Evolutionary conservation across 495 filamentous ascomycete genomes (phyloP).

Genomic region (Penicillium coffeae): DNA sequence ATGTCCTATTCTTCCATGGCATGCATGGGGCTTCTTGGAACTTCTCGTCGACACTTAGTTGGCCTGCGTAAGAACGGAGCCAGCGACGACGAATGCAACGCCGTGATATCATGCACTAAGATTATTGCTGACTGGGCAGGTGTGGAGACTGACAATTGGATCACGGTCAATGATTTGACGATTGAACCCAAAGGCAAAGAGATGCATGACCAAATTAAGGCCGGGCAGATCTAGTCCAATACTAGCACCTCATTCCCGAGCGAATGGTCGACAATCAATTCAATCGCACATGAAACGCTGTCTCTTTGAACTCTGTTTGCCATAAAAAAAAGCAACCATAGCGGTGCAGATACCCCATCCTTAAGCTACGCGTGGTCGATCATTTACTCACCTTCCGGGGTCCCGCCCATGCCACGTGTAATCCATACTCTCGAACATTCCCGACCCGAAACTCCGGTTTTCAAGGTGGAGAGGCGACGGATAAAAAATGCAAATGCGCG

Average conservation of each 20-base stretch:
- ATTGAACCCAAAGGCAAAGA: neutral
- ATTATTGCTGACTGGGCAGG: neutral
- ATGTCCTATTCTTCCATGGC: neutral
- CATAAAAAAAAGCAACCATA: no score
- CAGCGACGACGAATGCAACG: neutral
- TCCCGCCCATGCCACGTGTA: neutral
- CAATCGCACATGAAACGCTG: no score
- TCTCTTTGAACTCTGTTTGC: no score
- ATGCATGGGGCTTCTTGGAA: conserved; percentile 2
- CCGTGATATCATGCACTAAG: neutral
- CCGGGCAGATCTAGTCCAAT: neutral
- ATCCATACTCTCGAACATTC: neutral
- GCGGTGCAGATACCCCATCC: neutral
- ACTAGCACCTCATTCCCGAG: no score
- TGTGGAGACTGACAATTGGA: neutral
- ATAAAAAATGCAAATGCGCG: no score
- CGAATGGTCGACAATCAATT: no score
- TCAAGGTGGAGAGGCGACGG: neutral
- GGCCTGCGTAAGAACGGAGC: neutral
- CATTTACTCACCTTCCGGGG: no score
- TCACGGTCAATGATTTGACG: neutral
- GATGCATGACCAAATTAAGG: neutral
- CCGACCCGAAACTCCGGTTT: neutral
- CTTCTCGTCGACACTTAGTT: neutral
- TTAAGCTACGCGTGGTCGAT: no score